Evolutionary conservation across 345 rosid species (phyloP).

Genomic region (Eucalyptus albens): DNA sequence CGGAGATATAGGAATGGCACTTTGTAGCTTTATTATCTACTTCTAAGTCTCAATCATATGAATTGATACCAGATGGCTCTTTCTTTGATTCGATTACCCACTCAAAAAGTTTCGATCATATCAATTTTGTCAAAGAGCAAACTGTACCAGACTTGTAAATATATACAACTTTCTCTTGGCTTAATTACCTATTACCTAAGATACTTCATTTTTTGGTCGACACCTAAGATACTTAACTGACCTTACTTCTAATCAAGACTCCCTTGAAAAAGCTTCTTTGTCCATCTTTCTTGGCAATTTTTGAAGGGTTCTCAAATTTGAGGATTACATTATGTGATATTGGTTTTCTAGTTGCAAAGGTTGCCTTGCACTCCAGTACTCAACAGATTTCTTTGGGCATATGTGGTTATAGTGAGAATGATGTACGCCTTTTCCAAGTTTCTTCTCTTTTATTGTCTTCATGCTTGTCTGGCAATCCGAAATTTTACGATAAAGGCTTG

Average conservation of each 20-base stretch:
- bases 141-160: neutral
- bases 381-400: neutral
- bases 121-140: neutral
- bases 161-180: neutral
- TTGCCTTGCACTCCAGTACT: neutral
- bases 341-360: neutral
- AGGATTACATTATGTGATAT: neutral
- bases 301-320: neutral
- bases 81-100: neutral
- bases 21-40: too few relatives aligned
- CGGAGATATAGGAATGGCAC: too few relatives aligned
- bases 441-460: neutral
- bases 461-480: neutral
- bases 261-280: neutral
- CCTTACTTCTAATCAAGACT: neutral
- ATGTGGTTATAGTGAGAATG: slow-evolving; percentile 49
- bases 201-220: too few relatives aligned
- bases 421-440: slow-evolving; percentile 30
- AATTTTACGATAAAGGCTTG: neutral
- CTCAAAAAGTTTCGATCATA: neutral
- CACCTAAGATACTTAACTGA: neutral
- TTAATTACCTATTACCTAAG: neutral
- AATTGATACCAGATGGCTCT: neutral
- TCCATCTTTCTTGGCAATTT: neutral
- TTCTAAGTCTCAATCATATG: neutral